Evolutionary conservation across 176 grass and related monocot species (phyloP).

Genomic region (Musa troglodytarum): DNA sequence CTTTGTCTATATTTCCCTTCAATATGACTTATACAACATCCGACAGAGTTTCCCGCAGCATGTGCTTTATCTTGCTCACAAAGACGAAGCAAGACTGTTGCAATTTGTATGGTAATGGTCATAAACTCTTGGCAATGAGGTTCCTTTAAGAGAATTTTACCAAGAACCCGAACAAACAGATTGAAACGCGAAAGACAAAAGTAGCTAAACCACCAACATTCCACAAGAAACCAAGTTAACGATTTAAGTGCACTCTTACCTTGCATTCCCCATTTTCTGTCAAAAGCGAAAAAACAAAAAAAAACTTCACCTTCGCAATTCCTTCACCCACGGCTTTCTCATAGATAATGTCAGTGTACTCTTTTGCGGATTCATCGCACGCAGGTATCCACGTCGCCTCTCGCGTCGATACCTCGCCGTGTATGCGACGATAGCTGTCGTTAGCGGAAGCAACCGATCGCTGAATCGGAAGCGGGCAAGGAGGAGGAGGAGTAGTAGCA

Average conservation of each 20-base stretch:
- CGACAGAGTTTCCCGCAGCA: too few relatives aligned
- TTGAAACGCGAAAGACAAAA: too few relatives aligned
- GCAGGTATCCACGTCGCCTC: slow-evolving; percentile 46
- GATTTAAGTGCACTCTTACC: too few relatives aligned
- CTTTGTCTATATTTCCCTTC: too few relatives aligned
- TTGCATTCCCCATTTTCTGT: too few relatives aligned
- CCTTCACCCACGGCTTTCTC: slow-evolving; percentile 78
- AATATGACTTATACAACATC: too few relatives aligned
- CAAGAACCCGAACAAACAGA: too few relatives aligned
- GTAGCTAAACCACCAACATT: too few relatives aligned
- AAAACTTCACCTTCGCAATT: slow-evolving; percentile 61
- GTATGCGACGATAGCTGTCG: slow-evolving; percentile 59
- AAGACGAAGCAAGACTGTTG: neutral
- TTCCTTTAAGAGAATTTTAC: too few relatives aligned
- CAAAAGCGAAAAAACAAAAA: neutral
- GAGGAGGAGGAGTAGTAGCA: slow-evolving; percentile 5
- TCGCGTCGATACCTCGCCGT: slow-evolving; percentile 52
- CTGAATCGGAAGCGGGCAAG: slow-evolving; percentile 1
- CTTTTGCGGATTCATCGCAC: slow-evolving; percentile 59
- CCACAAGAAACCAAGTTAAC: too few relatives aligned
- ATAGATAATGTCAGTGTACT: slow-evolving; percentile 70
- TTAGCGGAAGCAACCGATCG: slow-evolving; percentile 27
- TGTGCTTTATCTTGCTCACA: too few relatives aligned
- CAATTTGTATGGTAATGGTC: neutral
- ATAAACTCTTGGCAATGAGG: neutral